A percentile compares a stretch with the other conserved stretches of the same genome.
Conservation (phyloP, 768 basidiomycete genomes). For the Hebeloma cylindrosporum region DNA sequence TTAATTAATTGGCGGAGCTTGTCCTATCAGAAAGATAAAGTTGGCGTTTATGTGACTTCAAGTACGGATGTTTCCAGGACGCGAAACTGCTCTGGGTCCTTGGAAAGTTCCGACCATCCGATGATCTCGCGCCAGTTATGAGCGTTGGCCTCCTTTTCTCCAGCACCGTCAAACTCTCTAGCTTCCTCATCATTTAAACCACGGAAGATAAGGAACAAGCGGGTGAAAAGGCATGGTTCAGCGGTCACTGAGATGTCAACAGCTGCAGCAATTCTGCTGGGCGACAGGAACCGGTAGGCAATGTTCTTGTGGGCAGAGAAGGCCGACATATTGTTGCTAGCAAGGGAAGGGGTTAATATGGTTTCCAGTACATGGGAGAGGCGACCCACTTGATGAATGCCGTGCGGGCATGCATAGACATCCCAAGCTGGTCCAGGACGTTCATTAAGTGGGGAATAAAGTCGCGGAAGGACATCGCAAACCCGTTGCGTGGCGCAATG, state of each 20-base stretch:
- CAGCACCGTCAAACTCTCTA: conserved; percentile 69
- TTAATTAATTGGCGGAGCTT: neutral
- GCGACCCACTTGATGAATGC: conserved; percentile 71
- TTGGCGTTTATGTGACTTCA: conserved; percentile 53
- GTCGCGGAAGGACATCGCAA: conserved; percentile 79
- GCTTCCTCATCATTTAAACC: conserved; percentile 81
- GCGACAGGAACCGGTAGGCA: conserved; percentile 85
- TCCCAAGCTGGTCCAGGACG: conserved; percentile 82
- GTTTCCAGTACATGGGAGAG: neutral
- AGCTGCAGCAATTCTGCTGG: conserved; percentile 78
- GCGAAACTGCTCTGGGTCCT: conserved; percentile 72
- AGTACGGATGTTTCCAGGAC: conserved; percentile 78
- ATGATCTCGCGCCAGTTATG: conserved; percentile 81
- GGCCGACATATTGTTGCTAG: conserved; percentile 71
- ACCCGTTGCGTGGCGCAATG: conserved; percentile 80
- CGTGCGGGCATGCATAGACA: conserved; percentile 80
- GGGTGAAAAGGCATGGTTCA: conserved; percentile 79
- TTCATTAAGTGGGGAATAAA: conserved; percentile 80
- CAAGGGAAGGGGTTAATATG: conserved; percentile 1
- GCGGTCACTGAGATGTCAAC: conserved; percentile 83
- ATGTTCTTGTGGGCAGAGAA: conserved; percentile 83
- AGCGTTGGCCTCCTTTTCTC: conserved; percentile 83
- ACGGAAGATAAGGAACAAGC: conserved; percentile 84
- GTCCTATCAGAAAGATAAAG: neutral
- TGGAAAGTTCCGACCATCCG: conserved; percentile 79